These are phyloP conservation scores for Pyrenochaeta sp. DNA, from an alignment of 2,329 filamentous ascomycete genomes.

Conservation along the genomic window DNA sequence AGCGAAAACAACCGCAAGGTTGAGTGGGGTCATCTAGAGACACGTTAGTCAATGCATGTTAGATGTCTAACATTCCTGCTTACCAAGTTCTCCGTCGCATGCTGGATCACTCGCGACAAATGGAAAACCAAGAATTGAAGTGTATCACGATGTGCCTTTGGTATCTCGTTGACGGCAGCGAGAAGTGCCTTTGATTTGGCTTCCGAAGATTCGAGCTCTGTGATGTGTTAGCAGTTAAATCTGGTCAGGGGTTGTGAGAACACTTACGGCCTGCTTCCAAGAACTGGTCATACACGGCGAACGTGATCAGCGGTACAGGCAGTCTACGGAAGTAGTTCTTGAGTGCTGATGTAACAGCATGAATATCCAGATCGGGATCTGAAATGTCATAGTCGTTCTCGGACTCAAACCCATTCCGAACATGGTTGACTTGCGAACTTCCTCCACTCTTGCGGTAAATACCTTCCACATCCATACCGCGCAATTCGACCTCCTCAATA, in stretches of 20 bases:
- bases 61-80: slow-evolving; percentile 39
- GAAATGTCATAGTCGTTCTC: slow-evolving; percentile 89
- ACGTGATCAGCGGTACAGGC: slow-evolving; percentile 87
- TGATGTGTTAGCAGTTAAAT: slow-evolving; percentile 7
- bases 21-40: slow-evolving; percentile 88
- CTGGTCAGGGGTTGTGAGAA: not conserved
- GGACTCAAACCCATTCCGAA: slow-evolving; percentile 91
- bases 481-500: slow-evolving; percentile 93
- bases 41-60: slow-evolving; percentile 18
- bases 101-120: slow-evolving; percentile 81
- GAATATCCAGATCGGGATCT: slow-evolving; percentile 92
- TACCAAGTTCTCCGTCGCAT: slow-evolving; percentile 84
- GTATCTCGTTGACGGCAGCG: slow-evolving; percentile 78
- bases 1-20: slow-evolving; percentile 95
- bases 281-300: slow-evolving; percentile 87
- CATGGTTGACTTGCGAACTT: slow-evolving; percentile 85
- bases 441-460: slow-evolving; percentile 98
- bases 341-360: slow-evolving; percentile 90
- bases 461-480: slow-evolving; percentile 96
- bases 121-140: slow-evolving; percentile 96
- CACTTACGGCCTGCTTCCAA: slow-evolving; percentile 78
- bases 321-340: slow-evolving; percentile 98
- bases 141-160: slow-evolving; percentile 83
- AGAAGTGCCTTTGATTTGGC: slow-evolving; percentile 65
- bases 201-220: slow-evolving; percentile 68